These are phyloP conservation scores for Macadamia tetraphylla DNA, from an alignment of 164 flowering plant species.

Conservation along the genomic window DNA sequence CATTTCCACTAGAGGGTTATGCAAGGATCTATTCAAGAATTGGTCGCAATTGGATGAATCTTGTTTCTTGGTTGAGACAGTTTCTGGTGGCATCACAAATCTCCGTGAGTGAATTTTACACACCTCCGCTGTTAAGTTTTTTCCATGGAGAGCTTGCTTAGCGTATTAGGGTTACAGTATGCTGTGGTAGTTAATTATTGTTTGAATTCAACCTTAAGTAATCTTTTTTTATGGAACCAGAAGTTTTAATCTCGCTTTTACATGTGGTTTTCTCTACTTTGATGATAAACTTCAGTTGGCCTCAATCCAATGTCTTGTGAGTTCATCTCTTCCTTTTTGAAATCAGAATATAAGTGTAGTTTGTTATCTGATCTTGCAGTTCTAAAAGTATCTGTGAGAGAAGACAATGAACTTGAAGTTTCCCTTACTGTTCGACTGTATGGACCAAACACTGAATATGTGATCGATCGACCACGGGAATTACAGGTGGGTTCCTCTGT, in stretches of 20 bases:
- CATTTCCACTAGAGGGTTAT: conserved; percentile 47
- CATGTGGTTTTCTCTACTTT: background rate
- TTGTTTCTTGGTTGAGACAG: conserved; percentile 60
- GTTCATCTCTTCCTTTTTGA: too few species aligned
- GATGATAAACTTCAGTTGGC: too few species aligned
- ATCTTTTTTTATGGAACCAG: too few species aligned
- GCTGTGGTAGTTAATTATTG: too few species aligned
- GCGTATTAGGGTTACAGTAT: background rate
- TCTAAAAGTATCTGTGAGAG: conserved; percentile 72
- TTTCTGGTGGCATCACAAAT: conserved; percentile 97
- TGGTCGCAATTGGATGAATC: conserved; percentile 75
- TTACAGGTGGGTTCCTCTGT: conserved; percentile 31
- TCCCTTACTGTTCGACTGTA: conserved; percentile 67
- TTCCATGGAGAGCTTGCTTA: background rate
- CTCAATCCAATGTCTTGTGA: too few species aligned
- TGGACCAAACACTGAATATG: conserved; percentile 93
- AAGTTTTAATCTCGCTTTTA: too few species aligned
- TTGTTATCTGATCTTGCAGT: conserved; percentile 40
- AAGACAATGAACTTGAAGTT: conserved; percentile 39
- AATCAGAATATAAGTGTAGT: conserved; percentile 2
- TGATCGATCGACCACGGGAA: conserved; percentile 83
- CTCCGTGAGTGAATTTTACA: conserved; percentile 43
- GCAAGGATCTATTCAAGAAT: conserved; percentile 71
- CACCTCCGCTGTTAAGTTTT: background rate
- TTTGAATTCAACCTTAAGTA: too few species aligned